Evolutionary conservation across 2,329 filamentous ascomycete species (phyloP).

Genomic region (Colletotrichum orchidophilum): DNA sequence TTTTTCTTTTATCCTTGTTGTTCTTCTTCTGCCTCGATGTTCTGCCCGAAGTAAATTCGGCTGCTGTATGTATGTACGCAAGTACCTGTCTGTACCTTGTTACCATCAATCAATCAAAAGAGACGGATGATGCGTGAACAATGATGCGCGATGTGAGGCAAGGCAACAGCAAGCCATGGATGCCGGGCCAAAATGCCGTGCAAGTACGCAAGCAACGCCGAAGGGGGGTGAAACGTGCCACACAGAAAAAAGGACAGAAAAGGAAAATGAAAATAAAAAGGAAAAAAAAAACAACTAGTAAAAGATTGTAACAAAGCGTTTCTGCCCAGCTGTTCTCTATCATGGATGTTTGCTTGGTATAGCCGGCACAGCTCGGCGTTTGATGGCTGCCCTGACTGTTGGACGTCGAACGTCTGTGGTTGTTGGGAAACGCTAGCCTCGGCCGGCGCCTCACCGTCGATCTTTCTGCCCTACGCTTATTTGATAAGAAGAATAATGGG

Average conservation of each 20-base stretch:
- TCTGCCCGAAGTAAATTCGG: not conserved
- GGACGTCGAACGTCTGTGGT: not conserved
- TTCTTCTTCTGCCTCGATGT: no score
- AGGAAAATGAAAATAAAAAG: not conserved
- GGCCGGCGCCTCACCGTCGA: conserved; percentile 27
- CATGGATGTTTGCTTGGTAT: not conserved
- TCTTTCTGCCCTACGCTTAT: conserved; percentile 31
- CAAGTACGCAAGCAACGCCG: not conserved
- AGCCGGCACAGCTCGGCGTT: not conserved
- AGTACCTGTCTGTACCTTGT: not conserved
- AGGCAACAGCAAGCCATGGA: not conserved
- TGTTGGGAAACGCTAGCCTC: conserved; percentile 3
- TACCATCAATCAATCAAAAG: conserved; percentile 4
- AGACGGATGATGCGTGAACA: conserved; percentile 5
- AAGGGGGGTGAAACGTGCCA: not conserved
- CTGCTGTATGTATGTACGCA: conserved; percentile 6
- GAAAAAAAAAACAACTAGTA: not conserved
- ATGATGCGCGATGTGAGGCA: not conserved
- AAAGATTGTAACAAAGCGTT: not conserved
- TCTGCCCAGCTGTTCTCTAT: not conserved
- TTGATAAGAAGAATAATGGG: not conserved
- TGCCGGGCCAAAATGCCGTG: not conserved
- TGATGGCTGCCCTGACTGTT: not conserved
- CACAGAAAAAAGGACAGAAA: not conserved
- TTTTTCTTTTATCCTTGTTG: not conserved